A percentile compares a stretch with the other conserved stretches of the same genome.
Conservation (phyloP, 805 yeast genomes). For the Geotrichum ghanense region DNA sequence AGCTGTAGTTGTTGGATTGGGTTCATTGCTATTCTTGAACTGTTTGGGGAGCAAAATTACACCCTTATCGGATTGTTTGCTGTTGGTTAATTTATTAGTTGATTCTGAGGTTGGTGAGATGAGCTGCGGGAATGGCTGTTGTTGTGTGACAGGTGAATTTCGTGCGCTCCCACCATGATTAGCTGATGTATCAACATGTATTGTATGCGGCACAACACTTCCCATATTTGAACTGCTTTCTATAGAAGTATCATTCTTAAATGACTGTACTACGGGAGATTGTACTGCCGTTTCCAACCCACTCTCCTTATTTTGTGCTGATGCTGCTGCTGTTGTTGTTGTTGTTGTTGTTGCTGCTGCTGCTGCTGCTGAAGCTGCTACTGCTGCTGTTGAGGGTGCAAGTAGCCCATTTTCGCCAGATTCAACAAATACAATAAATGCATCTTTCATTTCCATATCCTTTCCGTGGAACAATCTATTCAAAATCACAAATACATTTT, state of each 20-base stretch:
- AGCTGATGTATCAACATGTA: not conserved
- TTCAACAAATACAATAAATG: slow-evolving; percentile 9
- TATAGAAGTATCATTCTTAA: not conserved
- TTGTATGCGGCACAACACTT: slow-evolving; percentile 2
- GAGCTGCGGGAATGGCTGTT: slow-evolving; percentile 1
- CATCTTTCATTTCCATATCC: slow-evolving; percentile 15
- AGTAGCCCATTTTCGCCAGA: not conserved
- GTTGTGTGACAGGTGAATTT: slow-evolving; percentile 3
- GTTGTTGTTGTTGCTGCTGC: slow-evolving; percentile 3
- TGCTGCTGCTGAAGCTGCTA: slow-evolving; percentile 8
- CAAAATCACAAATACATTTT: slow-evolving; percentile 10
- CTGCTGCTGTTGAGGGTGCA: not conserved
- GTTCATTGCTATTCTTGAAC: slow-evolving; percentile 13
- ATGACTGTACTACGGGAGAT: not conserved
- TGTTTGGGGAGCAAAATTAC: slow-evolving; percentile 22
- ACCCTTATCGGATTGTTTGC: slow-evolving; percentile 12
- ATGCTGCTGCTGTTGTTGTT: slow-evolving; percentile 5
- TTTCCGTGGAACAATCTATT: slow-evolving; percentile 14
- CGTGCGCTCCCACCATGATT: not conserved
- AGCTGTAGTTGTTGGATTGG: not conserved
- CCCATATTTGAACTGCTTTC: not conserved
- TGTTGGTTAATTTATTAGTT: slow-evolving; percentile 1
- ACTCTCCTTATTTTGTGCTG: too few relatives aligned
- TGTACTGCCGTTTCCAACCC: not conserved
- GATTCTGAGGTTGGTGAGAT: slow-evolving; percentile 6